Conservation (phyloP, 257 asterid genomes). For the Paraleonurus japonicus region DNA sequence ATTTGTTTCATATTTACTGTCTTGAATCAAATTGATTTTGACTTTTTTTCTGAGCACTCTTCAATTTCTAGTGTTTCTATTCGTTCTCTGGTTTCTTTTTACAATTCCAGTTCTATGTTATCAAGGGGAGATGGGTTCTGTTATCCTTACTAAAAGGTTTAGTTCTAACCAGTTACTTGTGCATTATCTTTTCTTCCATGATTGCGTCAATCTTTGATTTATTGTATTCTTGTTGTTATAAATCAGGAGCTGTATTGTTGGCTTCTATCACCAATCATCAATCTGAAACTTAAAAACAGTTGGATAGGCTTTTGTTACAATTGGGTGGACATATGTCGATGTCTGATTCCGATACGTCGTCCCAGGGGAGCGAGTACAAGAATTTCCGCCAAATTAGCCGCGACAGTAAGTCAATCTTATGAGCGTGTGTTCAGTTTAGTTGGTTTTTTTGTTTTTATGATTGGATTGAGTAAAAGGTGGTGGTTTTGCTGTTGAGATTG, state of each 20-base stretch:
- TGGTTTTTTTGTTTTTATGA: constrained; percentile 27
- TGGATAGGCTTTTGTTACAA: no score
- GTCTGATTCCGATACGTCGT: constrained; percentile 58
- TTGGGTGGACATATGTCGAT: constrained; percentile 42
- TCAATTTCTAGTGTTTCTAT: neutral
- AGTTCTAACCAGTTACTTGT: neutral
- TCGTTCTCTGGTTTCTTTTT: neutral
- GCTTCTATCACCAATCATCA: neutral
- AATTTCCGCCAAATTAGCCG: constrained; percentile 53
- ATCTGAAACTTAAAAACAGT: no score
- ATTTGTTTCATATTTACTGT: neutral
- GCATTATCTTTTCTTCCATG: neutral
- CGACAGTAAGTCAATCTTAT: constrained; percentile 40
- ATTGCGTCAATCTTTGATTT: constrained; percentile 9
- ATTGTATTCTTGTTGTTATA: constrained; percentile 10
- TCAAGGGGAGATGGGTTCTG: neutral
- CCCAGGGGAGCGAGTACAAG: constrained; percentile 54
- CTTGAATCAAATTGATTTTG: neutral
- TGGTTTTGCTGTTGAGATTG: constrained; percentile 14
- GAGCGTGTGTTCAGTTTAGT: constrained; percentile 16
- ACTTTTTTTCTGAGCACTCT: neutral
- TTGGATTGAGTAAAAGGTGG: constrained; percentile 24
- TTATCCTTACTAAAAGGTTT: neutral
- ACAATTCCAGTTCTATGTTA: neutral
- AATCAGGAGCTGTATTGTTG: neutral